Conservation (phyloP, 2,329 filamentous ascomycete species). For the Fusarium dimerum region DNA sequence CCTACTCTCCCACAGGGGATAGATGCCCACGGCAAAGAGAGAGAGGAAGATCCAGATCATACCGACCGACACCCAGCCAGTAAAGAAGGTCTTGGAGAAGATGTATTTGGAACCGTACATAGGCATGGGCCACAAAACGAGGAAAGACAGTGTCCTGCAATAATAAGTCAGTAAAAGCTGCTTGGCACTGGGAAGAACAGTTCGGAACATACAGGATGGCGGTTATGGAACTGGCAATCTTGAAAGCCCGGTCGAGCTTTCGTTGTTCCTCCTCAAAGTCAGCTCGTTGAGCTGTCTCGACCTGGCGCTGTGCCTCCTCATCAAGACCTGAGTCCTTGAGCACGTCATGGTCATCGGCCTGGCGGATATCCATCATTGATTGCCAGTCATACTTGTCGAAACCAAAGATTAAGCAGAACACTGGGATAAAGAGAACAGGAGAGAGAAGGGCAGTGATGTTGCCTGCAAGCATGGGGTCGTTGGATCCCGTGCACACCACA, state of each 20-base stretch:
- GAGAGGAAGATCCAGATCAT: slow-evolving; percentile 74
- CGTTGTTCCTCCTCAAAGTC: slow-evolving; percentile 47
- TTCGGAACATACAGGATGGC: slow-evolving; percentile 25
- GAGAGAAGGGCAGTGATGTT: slow-evolving; percentile 81
- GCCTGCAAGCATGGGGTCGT: slow-evolving; percentile 83
- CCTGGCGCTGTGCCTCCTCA: slow-evolving; percentile 25
- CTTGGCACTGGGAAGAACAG: background rate
- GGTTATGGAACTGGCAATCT: slow-evolving; percentile 41
- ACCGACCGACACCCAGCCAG: slow-evolving; percentile 69
- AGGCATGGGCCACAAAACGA: slow-evolving; percentile 74
- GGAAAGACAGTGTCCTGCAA: slow-evolving; percentile 52
- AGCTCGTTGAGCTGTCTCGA: slow-evolving; percentile 20
- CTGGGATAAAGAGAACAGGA: slow-evolving; percentile 70
- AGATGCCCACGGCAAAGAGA: slow-evolving; percentile 72
- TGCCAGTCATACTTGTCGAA: slow-evolving; percentile 80
- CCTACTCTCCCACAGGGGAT: slow-evolving; percentile 77
- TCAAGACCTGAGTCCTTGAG: slow-evolving; percentile 59
- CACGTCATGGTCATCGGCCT: slow-evolving; percentile 75
- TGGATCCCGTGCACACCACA: slow-evolving; percentile 75
- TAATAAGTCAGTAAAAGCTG: slow-evolving; percentile 4
- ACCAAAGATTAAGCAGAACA: slow-evolving; percentile 63
- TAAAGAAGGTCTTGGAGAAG: slow-evolving; percentile 60
- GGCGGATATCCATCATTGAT: slow-evolving; percentile 76
- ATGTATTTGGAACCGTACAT: slow-evolving; percentile 83
- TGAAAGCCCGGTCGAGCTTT: slow-evolving; percentile 54